Evolutionary conservation across 352 stramenopile genomes (phyloP).

Genomic region (Phytophthora hybrid): DNA sequence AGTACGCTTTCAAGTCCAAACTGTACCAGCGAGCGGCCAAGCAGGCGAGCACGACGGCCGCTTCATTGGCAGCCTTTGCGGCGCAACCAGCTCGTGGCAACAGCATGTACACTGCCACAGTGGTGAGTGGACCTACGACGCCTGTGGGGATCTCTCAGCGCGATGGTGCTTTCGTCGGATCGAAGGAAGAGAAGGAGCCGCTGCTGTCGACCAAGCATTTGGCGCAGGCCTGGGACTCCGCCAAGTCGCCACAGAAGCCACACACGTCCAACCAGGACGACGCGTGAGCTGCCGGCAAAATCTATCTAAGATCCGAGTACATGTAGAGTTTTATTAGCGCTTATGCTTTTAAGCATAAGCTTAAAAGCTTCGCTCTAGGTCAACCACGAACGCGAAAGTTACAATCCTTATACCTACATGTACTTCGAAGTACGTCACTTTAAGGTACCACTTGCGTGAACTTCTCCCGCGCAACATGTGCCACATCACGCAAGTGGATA

Average conservation of each 20-base stretch:
- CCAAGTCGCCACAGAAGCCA: slow-evolving; percentile 17
- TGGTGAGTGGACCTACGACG: slow-evolving; percentile 37
- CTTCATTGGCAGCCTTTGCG: slow-evolving; percentile 23
- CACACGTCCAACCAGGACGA: slow-evolving; percentile 32
- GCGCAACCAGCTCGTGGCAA: slow-evolving; percentile 20
- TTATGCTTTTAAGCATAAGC: too few species aligned
- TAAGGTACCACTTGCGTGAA: not conserved
- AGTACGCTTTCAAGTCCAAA: slow-evolving; percentile 80
- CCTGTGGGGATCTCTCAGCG: slow-evolving; percentile 26
- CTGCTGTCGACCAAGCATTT: slow-evolving; percentile 64
- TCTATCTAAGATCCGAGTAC: not conserved
- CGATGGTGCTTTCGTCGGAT: slow-evolving; percentile 30
- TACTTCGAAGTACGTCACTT: not conserved
- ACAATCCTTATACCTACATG: not conserved
- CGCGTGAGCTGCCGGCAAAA: not conserved
- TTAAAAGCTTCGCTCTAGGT: too few species aligned
- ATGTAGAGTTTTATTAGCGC: slow-evolving; percentile 1
- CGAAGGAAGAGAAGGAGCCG: slow-evolving; percentile 66
- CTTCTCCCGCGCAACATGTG: too few species aligned
- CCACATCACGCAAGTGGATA: too few species aligned
- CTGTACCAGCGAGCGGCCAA: slow-evolving; percentile 63
- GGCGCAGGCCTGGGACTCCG: slow-evolving; percentile 57
- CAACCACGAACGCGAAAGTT: not conserved
- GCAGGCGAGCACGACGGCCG: slow-evolving; percentile 18
- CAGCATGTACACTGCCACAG: slow-evolving; percentile 39